Conservation (phyloP, 139 green algal species). For the Chlamydomonas eustigma region DNA sequence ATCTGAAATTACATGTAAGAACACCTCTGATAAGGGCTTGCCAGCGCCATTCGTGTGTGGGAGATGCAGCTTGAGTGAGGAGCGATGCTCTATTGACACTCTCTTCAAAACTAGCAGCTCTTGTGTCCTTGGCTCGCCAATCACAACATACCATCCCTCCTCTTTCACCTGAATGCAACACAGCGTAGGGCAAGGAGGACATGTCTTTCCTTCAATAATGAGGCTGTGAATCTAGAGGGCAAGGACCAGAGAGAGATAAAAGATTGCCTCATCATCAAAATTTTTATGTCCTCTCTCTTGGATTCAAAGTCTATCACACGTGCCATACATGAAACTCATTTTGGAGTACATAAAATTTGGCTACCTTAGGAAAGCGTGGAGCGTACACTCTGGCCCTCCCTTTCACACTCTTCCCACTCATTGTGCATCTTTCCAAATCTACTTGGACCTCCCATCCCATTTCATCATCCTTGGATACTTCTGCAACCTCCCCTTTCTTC, state of each 20-base stretch:
- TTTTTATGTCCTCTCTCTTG: too few relatives aligned
- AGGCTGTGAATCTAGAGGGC: too few relatives aligned
- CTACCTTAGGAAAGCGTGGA: conserved; percentile 78
- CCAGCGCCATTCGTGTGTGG: conserved; percentile 33
- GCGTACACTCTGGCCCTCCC: conserved; percentile 57
- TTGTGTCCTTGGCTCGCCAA: conserved; percentile 47
- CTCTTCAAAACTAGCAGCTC: conserved; percentile 85
- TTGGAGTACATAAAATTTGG: too few relatives aligned
- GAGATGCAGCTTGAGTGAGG: conserved; percentile 12
- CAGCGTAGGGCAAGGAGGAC: not conserved
- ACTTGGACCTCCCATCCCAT: not conserved
- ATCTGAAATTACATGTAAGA: conserved; percentile 76
- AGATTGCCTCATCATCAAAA: too few relatives aligned
- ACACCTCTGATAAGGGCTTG: conserved; percentile 22
- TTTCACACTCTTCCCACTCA: conserved; percentile 3
- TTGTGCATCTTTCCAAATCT: not conserved
- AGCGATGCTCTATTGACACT: conserved; percentile 31
- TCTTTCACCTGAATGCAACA: conserved; percentile 67
- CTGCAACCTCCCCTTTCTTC: too few relatives aligned
- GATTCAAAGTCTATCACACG: too few relatives aligned
- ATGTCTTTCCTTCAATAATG: too few relatives aligned
- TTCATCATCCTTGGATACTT: too few relatives aligned
- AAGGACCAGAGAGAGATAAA: too few relatives aligned
- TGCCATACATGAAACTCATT: too few relatives aligned
- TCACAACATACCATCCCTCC: conserved; percentile 93